These are phyloP conservation scores for Recurvomyces mirabilis DNA, from an alignment of 495 filamentous ascomycete genomes.

Conservation along the genomic window DNA sequence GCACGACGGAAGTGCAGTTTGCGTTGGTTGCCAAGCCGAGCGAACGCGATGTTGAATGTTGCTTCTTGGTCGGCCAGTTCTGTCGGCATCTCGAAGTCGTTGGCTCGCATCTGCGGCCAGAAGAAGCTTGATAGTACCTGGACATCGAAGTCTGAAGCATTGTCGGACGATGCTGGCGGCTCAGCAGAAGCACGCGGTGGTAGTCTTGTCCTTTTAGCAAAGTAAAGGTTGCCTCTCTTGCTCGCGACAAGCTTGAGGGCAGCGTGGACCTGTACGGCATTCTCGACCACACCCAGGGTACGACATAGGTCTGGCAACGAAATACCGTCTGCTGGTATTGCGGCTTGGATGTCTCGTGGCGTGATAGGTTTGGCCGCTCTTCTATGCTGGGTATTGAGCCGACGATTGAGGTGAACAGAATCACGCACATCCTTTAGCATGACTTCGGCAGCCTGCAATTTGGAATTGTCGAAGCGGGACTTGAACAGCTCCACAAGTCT, in stretches of 20 bases:
- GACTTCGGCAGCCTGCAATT: constrained; percentile 84
- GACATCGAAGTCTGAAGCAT: constrained; percentile 27
- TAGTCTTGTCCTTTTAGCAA: constrained; percentile 7
- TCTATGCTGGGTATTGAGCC: constrained; percentile 32
- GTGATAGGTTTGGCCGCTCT: constrained; percentile 39
- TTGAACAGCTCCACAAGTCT: constrained; percentile 80
- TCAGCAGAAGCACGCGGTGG: too few species aligned
- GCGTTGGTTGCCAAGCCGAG: constrained; percentile 43
- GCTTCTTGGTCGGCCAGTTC: constrained; percentile 52
- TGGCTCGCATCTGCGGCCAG: constrained; percentile 77
- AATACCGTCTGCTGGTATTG: constrained; percentile 29
- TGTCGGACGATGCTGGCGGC: neutral
- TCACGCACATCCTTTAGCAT: constrained; percentile 94
- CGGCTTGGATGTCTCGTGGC: constrained; percentile 22
- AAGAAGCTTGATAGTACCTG: constrained; percentile 87
- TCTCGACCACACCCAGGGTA: constrained; percentile 6
- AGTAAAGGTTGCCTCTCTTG: constrained; percentile 14
- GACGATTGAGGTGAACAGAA: constrained; percentile 39
- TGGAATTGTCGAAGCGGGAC: constrained; percentile 71
- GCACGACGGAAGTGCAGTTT: constrained; percentile 82
- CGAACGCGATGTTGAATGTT: constrained; percentile 66
- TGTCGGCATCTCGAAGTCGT: constrained; percentile 59
- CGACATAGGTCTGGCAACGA: constrained; percentile 3
- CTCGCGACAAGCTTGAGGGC: constrained; percentile 13
- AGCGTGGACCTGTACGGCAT: constrained; percentile 10